Conservation (phyloP, 306 rosid genomes). For the Acacia confusa region DNA sequence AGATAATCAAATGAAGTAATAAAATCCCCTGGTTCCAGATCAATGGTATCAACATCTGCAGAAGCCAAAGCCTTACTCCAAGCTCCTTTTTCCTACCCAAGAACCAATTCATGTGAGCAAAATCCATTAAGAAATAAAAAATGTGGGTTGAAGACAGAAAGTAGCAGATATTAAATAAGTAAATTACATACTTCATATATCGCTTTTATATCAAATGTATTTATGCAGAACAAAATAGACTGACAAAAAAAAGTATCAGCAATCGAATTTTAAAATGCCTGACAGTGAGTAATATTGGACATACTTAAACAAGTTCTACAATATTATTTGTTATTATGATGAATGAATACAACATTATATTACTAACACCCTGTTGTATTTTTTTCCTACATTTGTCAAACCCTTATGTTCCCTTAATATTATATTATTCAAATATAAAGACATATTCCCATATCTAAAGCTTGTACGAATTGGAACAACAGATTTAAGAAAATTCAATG, state of each 20-base stretch:
- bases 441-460: background rate
- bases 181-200: background rate
- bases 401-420: background rate
- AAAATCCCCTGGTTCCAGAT: constrained; percentile 61
- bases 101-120: background rate
- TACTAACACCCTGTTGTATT: background rate
- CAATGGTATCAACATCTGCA: constrained; percentile 48
- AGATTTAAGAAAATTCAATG: background rate
- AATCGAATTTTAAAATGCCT: background rate
- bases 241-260: background rate
- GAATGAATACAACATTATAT: background rate
- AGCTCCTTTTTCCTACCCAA: constrained; percentile 53
- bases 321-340: background rate
- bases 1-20: constrained; percentile 78
- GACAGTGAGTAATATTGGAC: background rate
- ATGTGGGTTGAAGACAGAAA: background rate
- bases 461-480: background rate
- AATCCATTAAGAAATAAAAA: background rate
- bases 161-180: background rate
- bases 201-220: background rate
- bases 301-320: background rate
- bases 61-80: constrained; percentile 49
- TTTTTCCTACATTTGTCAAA: background rate
- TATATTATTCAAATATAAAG: background rate
- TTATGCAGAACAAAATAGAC: background rate